phyloP scores from a whole-genome alignment of 2,329 filamentous ascomycete species.

The Lachnellula hyalina region DNA sequence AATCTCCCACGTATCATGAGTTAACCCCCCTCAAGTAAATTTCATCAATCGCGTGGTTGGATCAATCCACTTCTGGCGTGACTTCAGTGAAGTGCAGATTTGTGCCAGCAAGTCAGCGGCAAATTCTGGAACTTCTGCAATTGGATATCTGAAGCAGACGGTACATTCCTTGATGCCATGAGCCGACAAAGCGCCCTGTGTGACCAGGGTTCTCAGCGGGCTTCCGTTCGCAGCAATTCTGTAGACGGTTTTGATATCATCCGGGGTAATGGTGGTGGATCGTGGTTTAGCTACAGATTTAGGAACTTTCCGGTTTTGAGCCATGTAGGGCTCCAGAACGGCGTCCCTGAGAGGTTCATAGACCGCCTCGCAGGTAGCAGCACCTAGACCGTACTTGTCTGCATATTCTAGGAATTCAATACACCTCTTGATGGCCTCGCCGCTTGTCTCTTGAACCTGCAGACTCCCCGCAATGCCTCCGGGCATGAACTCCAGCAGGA shows the following conservation, averaged over 20 bases:
- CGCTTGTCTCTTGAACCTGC: background rate
- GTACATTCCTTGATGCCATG: background rate
- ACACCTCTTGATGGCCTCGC: background rate
- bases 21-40: background rate
- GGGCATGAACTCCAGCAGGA: slow-evolving; percentile 9
- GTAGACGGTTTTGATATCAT: slow-evolving; percentile 8
- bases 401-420: slow-evolving; percentile 5
- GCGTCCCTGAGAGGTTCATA: slow-evolving; percentile 1
- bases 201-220: slow-evolving; percentile 2
- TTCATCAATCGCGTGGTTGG: background rate
- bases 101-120: slow-evolving; percentile 7
- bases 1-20: background rate
- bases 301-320: background rate
- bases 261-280: background rate
- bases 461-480: background rate
- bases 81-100: background rate
- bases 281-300: background rate
- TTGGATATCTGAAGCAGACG: background rate
- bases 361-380: background rate
- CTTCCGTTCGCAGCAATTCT: slow-evolving; percentile 1
- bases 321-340: background rate
- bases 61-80: background rate
- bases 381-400: slow-evolving; percentile 5
- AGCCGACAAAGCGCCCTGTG: background rate
- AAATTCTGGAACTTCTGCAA: slow-evolving; percentile 6